Base-by-base conservation (phyloP, 805 yeast species). In the Candida michaelii region DNA sequence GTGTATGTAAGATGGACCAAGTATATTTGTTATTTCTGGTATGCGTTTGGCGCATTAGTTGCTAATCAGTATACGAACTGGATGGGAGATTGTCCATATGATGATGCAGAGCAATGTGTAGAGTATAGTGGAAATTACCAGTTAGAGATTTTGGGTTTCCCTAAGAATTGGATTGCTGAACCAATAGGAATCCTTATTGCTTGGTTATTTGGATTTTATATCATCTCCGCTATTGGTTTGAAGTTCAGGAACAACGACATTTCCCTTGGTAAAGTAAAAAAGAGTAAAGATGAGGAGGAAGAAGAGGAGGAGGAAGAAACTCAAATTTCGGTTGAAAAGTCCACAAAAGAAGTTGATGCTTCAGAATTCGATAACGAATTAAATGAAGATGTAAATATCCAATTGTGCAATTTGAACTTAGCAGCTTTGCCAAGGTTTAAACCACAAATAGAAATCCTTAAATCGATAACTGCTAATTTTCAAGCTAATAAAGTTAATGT, bases 1-100 rank as follows among this genome's bases (percentile, higher is more conserved):
- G 95, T 85, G 1, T 89, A 89, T 54, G 95, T 88, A 7, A 71
- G 88, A 27, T 88, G 96, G 96, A 74, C 83, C 4, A 85, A 83
- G 56, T 88, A 85, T 60, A 66, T 82, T 43, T 82, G 91, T 0
- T 85, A 77, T 56, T 71, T 83, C 40, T 89, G 90, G 87, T 88
- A 84, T 55, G 82, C 82, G 0, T 85, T 84, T 60, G 93, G 93
- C 2, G 82, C 81, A 1, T 54, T 82, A 43, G 53, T 75, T 30
- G 73, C 89, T 0, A 84, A 82, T 54, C 82, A 86, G 51, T 88
- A 77, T 55, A 69, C 84, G 1, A 77, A 73, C 25, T 85, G 71
- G 65, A 46, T 59, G 31, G 89, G 89, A 11, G 79, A 76, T 40
- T 82, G 88, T 52, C 71, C 78, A 1, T 57, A 58, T 12, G 42